phyloP scores from a whole-genome alignment of 495 filamentous ascomycete species.

The Lichina pygmaea region DNA sequence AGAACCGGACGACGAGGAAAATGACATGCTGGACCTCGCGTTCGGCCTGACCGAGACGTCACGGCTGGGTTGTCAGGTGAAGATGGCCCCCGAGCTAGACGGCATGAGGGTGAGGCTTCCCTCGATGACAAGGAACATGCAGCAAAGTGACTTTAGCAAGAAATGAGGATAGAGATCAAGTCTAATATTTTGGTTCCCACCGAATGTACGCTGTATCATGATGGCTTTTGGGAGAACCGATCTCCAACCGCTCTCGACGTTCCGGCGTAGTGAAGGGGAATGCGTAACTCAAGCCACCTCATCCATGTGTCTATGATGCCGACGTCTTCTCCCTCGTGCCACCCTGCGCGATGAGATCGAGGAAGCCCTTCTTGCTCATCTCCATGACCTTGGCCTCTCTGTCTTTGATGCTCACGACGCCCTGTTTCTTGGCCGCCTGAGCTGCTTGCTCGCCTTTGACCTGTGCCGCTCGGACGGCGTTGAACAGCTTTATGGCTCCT shows the following conservation, averaged over 20 bases:
- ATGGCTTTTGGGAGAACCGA: conserved; percentile 6
- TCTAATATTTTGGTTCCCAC: neutral
- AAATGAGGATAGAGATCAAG: conserved; percentile 13
- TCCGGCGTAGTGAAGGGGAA: no score
- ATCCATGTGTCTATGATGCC: no score
- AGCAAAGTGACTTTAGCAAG: conserved; percentile 68
- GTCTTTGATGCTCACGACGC: conserved; percentile 43
- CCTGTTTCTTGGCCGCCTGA: conserved; percentile 35
- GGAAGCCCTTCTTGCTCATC: conserved; percentile 88
- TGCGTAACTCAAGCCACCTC: no score
- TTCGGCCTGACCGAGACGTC: conserved; percentile 94
- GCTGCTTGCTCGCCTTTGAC: conserved; percentile 56
- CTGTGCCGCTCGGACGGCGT: conserved; percentile 80
- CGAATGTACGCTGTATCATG: conserved; percentile 3
- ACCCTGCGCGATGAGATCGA: conserved; percentile 62
- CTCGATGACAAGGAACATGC: conserved; percentile 83
- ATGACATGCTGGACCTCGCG: conserved; percentile 93
- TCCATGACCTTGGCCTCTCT: conserved; percentile 68
- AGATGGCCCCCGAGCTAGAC: conserved; percentile 73
- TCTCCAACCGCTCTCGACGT: no score
- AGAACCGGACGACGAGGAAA: conserved; percentile 90
- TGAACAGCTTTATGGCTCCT: conserved; percentile 85
- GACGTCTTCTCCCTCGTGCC: conserved; percentile 6
- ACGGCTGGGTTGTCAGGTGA: conserved; percentile 79
- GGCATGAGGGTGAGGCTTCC: conserved; percentile 65